phyloP scores from a whole-genome alignment of 768 basidiomycete species.

The Auriscalpium orientale region DNA sequence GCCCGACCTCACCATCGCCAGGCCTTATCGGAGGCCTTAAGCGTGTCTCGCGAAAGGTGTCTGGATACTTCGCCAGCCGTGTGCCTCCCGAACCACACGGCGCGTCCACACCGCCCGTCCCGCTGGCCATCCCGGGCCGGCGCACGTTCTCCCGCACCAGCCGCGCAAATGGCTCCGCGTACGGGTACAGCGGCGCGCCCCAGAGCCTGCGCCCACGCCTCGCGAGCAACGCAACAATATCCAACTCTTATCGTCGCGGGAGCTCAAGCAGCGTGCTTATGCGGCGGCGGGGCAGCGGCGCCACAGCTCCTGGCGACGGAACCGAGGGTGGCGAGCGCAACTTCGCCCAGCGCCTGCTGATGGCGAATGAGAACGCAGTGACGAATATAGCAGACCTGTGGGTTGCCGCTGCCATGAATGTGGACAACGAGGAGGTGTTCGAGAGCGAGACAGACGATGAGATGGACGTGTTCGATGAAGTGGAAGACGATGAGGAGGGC shows the following conservation, averaged over 20 bases:
- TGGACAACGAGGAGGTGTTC: constrained; percentile 82
- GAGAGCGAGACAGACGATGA: constrained; percentile 37
- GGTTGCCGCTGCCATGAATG: constrained; percentile 96
- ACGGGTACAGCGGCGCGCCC: constrained; percentile 56
- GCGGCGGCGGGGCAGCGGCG: constrained; percentile 42
- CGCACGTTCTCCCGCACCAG: constrained; percentile 45
- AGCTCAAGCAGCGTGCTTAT: constrained; percentile 48
- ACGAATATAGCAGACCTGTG: constrained; percentile 94
- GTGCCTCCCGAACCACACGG: constrained; percentile 32
- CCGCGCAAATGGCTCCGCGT: constrained; percentile 67
- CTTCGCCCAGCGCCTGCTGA: constrained; percentile 79
- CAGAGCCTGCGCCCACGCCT: constrained; percentile 17
- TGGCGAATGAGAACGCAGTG: constrained; percentile 93
- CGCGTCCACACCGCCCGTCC: constrained; percentile 19
- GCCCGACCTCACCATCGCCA: constrained; percentile 29
- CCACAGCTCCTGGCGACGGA: constrained; percentile 17
- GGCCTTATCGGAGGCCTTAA: constrained; percentile 15
- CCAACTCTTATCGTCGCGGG: constrained; percentile 34
- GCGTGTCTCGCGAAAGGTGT: constrained; percentile 42
- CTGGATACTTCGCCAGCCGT: constrained; percentile 50
- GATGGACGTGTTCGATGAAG: constrained; percentile 23
- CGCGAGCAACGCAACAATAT: constrained; percentile 12
- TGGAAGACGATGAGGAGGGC: constrained; percentile 24
- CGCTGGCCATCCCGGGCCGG: constrained; percentile 35
- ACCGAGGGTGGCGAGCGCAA: constrained; percentile 53